phyloP scores from a whole-genome alignment of 768 basidiomycete species.

The Leccinum uliginosum region DNA sequence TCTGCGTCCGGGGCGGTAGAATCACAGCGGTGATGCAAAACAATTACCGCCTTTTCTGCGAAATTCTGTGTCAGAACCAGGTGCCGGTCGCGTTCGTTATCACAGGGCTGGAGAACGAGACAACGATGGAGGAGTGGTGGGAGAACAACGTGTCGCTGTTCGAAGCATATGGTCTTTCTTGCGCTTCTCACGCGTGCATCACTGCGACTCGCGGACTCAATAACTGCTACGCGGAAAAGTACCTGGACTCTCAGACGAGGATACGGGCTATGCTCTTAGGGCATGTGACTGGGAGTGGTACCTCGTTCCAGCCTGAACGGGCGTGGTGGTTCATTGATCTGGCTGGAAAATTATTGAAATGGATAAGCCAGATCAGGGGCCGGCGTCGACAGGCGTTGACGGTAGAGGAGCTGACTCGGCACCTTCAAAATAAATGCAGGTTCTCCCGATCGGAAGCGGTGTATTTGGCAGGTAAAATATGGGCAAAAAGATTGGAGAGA shows the following conservation, averaged over 20 bases:
- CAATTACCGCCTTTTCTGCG: slow-evolving; percentile 30
- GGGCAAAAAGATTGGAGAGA: slow-evolving; percentile 18
- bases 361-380: slow-evolving; percentile 15
- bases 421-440: slow-evolving; percentile 22
- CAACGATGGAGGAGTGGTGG: slow-evolving; percentile 33
- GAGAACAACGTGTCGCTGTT: slow-evolving; percentile 30
- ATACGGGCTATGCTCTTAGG: slow-evolving; percentile 21
- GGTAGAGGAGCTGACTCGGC: slow-evolving; percentile 15
- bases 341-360: slow-evolving; percentile 17
- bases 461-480: slow-evolving; percentile 22
- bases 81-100: slow-evolving; percentile 31
- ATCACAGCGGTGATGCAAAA: slow-evolving; percentile 27
- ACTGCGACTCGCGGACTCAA: slow-evolving; percentile 31
- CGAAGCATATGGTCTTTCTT: slow-evolving; percentile 18
- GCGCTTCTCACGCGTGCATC: slow-evolving; percentile 36
- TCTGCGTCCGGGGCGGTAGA: slow-evolving; percentile 32
- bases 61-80: slow-evolving; percentile 28
- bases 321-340: slow-evolving; percentile 23
- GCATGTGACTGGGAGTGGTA: slow-evolving; percentile 10
- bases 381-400: slow-evolving; percentile 15
- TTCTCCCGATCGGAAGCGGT: slow-evolving; percentile 20
- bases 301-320: slow-evolving; percentile 22
- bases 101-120: slow-evolving; percentile 31
- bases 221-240: slow-evolving; percentile 23
- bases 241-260: slow-evolving; percentile 29